Evolutionary conservation across 1,284 basidiomycete genomes (phyloP), one percentile per base, ranked within the genome.

Genomic region (Sporisorium iseilematis-ciliati): DNA sequence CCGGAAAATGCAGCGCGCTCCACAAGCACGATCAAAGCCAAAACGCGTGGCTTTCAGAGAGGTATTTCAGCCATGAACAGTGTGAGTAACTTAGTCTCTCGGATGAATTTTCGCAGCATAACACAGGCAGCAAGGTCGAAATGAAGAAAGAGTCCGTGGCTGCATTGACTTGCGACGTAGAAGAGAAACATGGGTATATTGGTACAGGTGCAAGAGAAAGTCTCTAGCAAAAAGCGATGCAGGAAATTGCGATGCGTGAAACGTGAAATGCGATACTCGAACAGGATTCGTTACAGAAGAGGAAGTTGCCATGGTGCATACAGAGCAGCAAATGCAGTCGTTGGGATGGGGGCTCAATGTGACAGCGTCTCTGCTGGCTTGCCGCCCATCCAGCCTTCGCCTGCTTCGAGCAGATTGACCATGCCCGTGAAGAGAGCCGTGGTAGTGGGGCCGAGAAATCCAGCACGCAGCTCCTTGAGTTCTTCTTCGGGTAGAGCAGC

Each of bases 371-470:
- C 57, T 25, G 63, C 29, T 18, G 59, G 64, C 54, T 77, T 73
- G 43, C 80, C 80, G 29, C 80, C 80, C 29, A 82, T 74, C 81
- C 81, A 82, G 18, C 67, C 69, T 58, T 83, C 81, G 55, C 77
- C 75, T 21, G 78, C 76, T 65, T 83, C 81, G 25, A 83, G 64
- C n/a, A 82, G 52, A 26, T 74, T 77, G 52, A 83, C 77, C 62
- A 82, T 78, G 46, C 78, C 77, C 3, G 65, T 72, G 49, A 83
- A 74, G 11, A 82, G 62, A 1, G 75, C 69, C 6, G 77, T 65
- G 11, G 77, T 75, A 2, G 80, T 77, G 21, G 74, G 71, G 0
- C 80, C 80, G 18, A 83, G 53, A n/a, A 83, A 74, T 42, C 81
- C 72, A 6, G 45, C 33, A 14, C 33, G 57, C 29, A 62, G 35